These are phyloP conservation scores for Puccinia hordei DNA, from an alignment of 1,284 basidiomycete species.

Conservation along the genomic window DNA sequence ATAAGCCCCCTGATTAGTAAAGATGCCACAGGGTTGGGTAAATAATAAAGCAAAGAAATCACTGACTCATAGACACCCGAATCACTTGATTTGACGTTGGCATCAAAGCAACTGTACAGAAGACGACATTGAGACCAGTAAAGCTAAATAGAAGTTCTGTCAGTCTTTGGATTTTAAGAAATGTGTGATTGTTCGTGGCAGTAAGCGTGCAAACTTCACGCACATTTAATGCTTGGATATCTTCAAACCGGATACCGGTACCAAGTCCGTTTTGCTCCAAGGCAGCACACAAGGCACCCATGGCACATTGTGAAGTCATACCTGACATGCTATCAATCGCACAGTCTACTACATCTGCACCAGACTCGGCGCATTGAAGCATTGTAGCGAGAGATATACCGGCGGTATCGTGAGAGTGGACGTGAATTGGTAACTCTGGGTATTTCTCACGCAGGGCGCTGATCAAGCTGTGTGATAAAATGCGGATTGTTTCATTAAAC, in stretches of 20 bases:
- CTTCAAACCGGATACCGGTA: conserved; percentile 94
- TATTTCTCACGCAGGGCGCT: conserved; percentile 92
- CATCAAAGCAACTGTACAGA: conserved; percentile 96
- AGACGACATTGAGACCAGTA: conserved; percentile 98
- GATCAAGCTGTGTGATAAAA: conserved; percentile 68
- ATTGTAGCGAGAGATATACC: conserved; percentile 96
- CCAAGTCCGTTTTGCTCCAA: conserved; percentile 93
- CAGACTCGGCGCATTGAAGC: conserved; percentile 91
- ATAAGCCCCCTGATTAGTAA: conserved; percentile 65
- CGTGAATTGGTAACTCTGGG: conserved; percentile 97
- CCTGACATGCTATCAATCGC: conserved; percentile 99
- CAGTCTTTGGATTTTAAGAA: background rate
- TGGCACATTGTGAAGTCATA: conserved; percentile 95
- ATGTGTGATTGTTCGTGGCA: background rate
- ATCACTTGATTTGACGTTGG: conserved; percentile 87
- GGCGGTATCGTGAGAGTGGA: conserved; percentile 99
- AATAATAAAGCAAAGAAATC: background rate
- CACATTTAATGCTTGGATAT: conserved; percentile 90
- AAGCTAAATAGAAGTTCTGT: conserved; percentile 57
- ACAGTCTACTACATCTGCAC: conserved; percentile 96
- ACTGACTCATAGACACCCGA: conserved; percentile 51
- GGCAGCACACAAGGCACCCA: conserved; percentile 92
- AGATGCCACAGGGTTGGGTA: background rate
- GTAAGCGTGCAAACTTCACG: background rate
- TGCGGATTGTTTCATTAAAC: conserved; percentile 39